Percentiles rank a stretch among this genome's conserved stretches.
Evolutionary conservation across 495 filamentous ascomycete species (phyloP).

Genomic region (Xylaria cubensis): DNA sequence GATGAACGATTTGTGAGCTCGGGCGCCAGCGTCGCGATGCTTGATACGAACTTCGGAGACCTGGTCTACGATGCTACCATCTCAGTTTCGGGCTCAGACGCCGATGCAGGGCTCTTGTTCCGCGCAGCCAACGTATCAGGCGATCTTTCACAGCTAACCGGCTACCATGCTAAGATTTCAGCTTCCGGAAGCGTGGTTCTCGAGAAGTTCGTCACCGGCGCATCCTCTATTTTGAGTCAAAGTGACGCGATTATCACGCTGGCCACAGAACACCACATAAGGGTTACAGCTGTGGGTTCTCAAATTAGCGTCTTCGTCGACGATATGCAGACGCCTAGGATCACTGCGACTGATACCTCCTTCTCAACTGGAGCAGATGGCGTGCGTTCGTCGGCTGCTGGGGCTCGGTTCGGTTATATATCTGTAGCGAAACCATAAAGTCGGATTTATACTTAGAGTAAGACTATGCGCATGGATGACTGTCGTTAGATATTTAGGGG

Average conservation of each 20-base stretch:
- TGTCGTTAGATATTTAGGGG: background rate
- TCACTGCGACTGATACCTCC: constrained; percentile 29
- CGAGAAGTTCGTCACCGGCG: constrained; percentile 23
- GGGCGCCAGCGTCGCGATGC: constrained; percentile 31
- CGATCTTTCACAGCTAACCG: constrained; percentile 10
- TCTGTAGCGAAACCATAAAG: constrained; percentile 34
- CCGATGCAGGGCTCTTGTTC: constrained; percentile 42
- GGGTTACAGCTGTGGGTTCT: constrained; percentile 31
- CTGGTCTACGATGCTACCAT: constrained; percentile 38
- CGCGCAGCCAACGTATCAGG: constrained; percentile 26
- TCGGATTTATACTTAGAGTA: background rate
- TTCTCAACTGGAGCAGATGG: constrained; percentile 35
- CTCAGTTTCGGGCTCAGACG: constrained; percentile 17
- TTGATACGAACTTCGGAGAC: constrained; percentile 43
- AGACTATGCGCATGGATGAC: background rate
- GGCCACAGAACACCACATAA: constrained; percentile 29
- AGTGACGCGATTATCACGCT: constrained; percentile 10
- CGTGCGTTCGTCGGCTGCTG: constrained; percentile 29
- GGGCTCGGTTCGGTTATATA: constrained; percentile 32
- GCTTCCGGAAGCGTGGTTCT: constrained; percentile 25
- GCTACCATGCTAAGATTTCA: constrained; percentile 29
- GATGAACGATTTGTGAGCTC: constrained; percentile 26
- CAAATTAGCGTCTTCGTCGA: constrained; percentile 36
- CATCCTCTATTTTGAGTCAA: constrained; percentile 27
- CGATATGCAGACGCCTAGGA: constrained; percentile 28